Conservation (phyloP, 352 stramenopile genomes). For the Pythium sukuiense region DNA sequence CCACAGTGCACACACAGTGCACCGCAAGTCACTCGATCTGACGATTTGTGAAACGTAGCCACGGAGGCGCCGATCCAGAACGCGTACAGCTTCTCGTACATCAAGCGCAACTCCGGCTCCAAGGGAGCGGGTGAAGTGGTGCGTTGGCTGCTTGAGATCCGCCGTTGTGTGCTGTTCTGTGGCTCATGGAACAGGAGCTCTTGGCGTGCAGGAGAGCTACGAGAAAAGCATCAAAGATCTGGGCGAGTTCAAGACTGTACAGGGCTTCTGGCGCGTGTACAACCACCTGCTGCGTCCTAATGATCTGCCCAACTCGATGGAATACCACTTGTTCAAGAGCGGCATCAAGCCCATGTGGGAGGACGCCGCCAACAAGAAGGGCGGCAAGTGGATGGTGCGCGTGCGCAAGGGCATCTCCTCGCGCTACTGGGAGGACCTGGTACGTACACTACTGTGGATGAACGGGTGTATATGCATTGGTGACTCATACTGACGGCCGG, state of each 20-base stretch:
- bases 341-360: conserved; percentile 95
- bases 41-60: neutral
- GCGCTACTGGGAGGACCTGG: conserved; percentile 92
- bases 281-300: conserved; percentile 92
- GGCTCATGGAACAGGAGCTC: neutral
- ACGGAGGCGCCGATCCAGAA: conserved; percentile 83
- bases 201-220: conserved; percentile 77
- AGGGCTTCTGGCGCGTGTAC: conserved; percentile 94
- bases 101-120: conserved; percentile 84
- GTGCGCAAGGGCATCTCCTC: conserved; percentile 91
- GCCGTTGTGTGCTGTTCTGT: neutral
- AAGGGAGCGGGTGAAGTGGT: conserved; percentile 61
- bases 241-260: conserved; percentile 91
- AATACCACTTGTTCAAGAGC: conserved; percentile 93
- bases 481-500: neutral
- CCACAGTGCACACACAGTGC: neutral
- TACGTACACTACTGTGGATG: conserved; percentile 25
- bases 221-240: conserved; percentile 94
- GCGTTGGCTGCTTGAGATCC: neutral
- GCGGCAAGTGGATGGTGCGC: conserved; percentile 93
- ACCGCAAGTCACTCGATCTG: neutral
- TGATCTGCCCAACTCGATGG: conserved; percentile 88
- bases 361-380: conserved; percentile 87
- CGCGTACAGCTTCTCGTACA: conserved; percentile 90
- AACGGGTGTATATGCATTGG: neutral